phyloP scores from a whole-genome alignment of 768 basidiomycete genomes.

The Mycena albidolilacea region DNA sequence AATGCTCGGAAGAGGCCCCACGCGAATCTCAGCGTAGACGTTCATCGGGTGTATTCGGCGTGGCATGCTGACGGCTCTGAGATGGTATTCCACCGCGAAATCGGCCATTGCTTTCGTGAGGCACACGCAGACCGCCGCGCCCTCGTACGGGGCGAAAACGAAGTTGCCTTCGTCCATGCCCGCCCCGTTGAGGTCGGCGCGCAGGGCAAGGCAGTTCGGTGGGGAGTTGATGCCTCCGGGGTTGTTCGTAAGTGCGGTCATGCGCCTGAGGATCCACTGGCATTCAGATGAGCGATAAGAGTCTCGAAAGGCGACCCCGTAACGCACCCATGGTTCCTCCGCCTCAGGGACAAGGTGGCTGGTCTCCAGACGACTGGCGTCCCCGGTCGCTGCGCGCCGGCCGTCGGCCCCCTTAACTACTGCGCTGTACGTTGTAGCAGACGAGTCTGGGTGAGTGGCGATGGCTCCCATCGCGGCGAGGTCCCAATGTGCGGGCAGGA shows the following conservation, averaged over 20 bases:
- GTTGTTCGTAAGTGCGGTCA: not conserved
- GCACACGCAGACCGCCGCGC: constrained; percentile 13
- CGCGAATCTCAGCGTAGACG: constrained; percentile 20
- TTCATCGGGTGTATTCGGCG: constrained; percentile 15
- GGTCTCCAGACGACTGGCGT: not conserved
- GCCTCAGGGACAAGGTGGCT: constrained; percentile 13
- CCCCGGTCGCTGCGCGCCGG: constrained; percentile 24
- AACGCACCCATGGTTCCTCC: constrained; percentile 13
- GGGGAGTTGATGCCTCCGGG: not conserved
- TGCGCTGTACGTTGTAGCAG: not conserved
- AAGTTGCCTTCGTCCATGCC: constrained; percentile 24
- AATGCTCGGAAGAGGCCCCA: constrained; percentile 18
- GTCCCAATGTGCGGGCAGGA: constrained; percentile 15
- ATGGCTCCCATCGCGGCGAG: not conserved
- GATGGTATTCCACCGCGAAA: constrained; percentile 25
- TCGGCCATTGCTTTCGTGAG: constrained; percentile 3
- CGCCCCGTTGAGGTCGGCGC: constrained; percentile 18
- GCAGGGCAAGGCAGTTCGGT: constrained; percentile 23
- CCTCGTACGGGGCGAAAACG: constrained; percentile 18
- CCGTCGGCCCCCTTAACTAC: constrained; percentile 9
- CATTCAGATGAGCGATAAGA: constrained; percentile 5
- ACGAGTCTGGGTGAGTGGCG: not conserved
- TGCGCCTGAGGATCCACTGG: constrained; percentile 8
- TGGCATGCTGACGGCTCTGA: constrained; percentile 12
- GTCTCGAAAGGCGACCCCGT: not conserved